Base-by-base conservation (phyloP, 176 grass and related monocot species). In the Lolium rigidum region DNA sequence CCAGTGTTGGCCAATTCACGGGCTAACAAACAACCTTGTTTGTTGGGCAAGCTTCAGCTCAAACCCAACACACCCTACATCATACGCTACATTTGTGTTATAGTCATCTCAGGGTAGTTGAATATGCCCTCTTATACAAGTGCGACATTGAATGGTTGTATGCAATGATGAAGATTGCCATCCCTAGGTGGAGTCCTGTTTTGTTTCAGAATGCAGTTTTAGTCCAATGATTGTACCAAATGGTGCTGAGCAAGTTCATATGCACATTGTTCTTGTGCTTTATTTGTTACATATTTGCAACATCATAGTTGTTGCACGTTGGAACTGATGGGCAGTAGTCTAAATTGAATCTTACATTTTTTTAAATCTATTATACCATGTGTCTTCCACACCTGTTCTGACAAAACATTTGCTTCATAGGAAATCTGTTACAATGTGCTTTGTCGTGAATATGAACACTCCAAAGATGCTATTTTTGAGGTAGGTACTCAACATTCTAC, bases 391-490 rank as follows among this genome's bases (percentile, higher is more conserved):
- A 48, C 37, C 76, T 83, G 28, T 75, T 84, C 82, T 91, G 51
- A 85, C 79, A 70, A 59, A 81, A 22, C 11, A 2, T 71, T 83
- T 86, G 56, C 38, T 70, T 88, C 56, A 81, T 61, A 98, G 96
- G 96, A 98, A 81, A 94, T 84, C 55, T 95, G 96, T 85, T 92
- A 91, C 74, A 85, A 87, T 44, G 76, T 71, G 8, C 88, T 98
- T n/a, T 90, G 51, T 83, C 83, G 93, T 79, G 96, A 98, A 90
- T 92, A 86, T 81, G 92, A 98, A 69, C 86, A 92, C 74, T 98
- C 96, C 70, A 95, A 91, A 89, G 90, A 98, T 37, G 84, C 82
- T 65, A 94, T 95, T 47, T 93, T 92, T 77, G 92, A 95, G 93
- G 96, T 98, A 24, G 71, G 86, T 80, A 48, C 25, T 28, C 28